Percentiles rank a stretch among this genome's conserved stretches.
phyloP scores from a whole-genome alignment of 139 green algal species.

The Nannochloris sp. region DNA sequence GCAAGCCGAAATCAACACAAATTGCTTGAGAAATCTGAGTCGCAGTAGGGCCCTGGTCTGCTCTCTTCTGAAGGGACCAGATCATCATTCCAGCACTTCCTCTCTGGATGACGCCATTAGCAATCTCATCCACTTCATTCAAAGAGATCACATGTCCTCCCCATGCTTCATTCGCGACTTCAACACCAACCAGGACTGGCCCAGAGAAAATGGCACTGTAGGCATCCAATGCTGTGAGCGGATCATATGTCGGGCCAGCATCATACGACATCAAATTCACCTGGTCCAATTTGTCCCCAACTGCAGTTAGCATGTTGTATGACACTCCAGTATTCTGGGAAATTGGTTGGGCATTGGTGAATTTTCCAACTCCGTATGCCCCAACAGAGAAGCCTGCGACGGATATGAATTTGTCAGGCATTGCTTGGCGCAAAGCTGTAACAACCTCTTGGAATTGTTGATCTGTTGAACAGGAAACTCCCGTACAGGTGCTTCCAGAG shows the following conservation, averaged over 20 bases:
- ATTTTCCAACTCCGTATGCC: conserved; percentile 3
- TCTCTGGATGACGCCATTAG: not conserved
- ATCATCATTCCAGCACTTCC: conserved; percentile 11
- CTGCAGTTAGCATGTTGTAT: not conserved
- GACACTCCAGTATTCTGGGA: conserved; percentile 4
- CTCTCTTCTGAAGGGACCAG: conserved; percentile 11
- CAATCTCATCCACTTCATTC: not conserved
- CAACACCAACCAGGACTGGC: conserved; percentile 1
- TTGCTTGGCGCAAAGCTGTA: not conserved
- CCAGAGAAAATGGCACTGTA: conserved; percentile 3
- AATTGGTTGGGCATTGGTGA: not conserved
- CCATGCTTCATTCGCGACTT: not conserved
- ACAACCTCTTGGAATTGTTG: not conserved
- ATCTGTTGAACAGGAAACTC: conserved; percentile 2
- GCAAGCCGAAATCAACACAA: not conserved
- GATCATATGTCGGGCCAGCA: not conserved
- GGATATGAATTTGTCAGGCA: not conserved
- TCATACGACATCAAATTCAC: conserved; percentile 13
- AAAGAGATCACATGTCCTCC: conserved; percentile 6
- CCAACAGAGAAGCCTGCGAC: conserved; percentile 1
- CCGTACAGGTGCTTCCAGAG: not conserved
- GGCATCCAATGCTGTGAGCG: not conserved
- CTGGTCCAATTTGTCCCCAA: conserved; percentile 5
- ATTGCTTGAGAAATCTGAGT: not conserved
- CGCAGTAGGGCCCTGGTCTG: not conserved